Conservation (phyloP, 2,329 filamentous ascomycete genomes). For the Coleophoma cylindrospora region DNA sequence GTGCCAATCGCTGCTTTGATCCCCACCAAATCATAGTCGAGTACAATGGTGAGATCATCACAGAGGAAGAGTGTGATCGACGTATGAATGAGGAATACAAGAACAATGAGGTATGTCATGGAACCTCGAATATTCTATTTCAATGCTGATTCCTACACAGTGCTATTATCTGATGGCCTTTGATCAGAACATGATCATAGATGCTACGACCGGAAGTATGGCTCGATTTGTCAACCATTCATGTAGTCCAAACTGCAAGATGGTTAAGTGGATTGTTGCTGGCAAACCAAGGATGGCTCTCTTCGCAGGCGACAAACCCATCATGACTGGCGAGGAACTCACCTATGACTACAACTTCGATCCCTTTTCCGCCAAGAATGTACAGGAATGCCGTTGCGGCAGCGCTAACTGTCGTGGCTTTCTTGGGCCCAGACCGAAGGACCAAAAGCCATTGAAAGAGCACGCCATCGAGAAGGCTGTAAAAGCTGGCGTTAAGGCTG, state of each 20-base stretch:
- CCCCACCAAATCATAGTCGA: constrained; percentile 96
- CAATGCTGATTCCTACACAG: constrained; percentile 35
- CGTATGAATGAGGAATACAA: constrained; percentile 94
- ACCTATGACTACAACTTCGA: constrained; percentile 87
- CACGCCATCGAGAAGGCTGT: constrained; percentile 27
- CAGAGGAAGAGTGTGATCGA: constrained; percentile 85
- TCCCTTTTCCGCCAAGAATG: constrained; percentile 64
- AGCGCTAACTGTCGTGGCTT: constrained; percentile 59
- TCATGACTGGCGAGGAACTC: constrained; percentile 92
- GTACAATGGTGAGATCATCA: constrained; percentile 97
- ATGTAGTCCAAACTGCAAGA: constrained; percentile 91
- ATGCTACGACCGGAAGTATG: constrained; percentile 92
- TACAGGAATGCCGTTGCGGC: constrained; percentile 61
- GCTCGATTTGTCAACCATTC: constrained; percentile 98
- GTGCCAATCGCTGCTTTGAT: constrained; percentile 81
- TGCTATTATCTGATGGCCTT: constrained; percentile 99
- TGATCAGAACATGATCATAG: constrained; percentile 97
- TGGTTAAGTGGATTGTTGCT: constrained; percentile 96
- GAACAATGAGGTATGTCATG: constrained; percentile 71
- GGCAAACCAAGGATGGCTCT: constrained; percentile 94
- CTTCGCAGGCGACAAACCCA: constrained; percentile 83
- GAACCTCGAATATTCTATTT: constrained; percentile 7
- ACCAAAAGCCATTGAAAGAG: constrained; percentile 44
- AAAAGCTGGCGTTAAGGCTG: constrained; percentile 35
- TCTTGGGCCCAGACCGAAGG: constrained; percentile 56